These are phyloP conservation scores for Cyberlindnera xylosilytica DNA, from an alignment of 805 yeast genomes.

Conservation along the genomic window DNA sequence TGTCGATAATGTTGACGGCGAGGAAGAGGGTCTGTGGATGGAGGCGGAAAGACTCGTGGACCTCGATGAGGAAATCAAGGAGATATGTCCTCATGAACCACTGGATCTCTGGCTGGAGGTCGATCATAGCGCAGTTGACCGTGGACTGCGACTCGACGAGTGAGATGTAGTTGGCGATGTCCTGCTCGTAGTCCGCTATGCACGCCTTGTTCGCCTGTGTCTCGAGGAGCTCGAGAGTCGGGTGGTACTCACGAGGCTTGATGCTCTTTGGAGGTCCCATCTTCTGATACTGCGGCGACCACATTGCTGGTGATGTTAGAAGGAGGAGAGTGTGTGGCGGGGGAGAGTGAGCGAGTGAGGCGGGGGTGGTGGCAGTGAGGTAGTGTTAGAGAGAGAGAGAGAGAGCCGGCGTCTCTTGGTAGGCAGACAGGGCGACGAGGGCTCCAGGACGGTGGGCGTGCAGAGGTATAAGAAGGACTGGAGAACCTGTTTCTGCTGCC, in stretches of 20 bases:
- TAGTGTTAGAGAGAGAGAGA: too few relatives aligned
- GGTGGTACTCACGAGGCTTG: constrained; percentile 28
- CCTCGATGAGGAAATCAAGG: constrained; percentile 72
- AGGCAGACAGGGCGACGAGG: too few relatives aligned
- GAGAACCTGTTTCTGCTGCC: background rate
- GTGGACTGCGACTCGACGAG: constrained; percentile 33
- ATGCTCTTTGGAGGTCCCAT: constrained; percentile 30
- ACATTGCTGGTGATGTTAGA: constrained; percentile 6
- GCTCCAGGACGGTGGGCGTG: background rate
- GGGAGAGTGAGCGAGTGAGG: background rate
- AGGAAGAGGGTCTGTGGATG: constrained; percentile 64
- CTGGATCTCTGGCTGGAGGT: constrained; percentile 80
- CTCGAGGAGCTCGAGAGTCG: constrained; percentile 45
- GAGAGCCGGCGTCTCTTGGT: too few relatives aligned
- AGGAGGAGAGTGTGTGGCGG: background rate
- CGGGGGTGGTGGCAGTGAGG: background rate
- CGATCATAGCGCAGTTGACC: constrained; percentile 52
- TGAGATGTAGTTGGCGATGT: constrained; percentile 38
- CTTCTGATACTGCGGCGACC: constrained; percentile 24
- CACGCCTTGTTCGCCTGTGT: constrained; percentile 38
- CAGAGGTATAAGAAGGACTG: background rate
- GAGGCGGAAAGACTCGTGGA: constrained; percentile 56
- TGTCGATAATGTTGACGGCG: constrained; percentile 70
- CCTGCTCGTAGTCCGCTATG: constrained; percentile 40
- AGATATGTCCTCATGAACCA: constrained; percentile 77